Conservation (phyloP, 2,329 filamentous ascomycete genomes). For the Bipolaris zeicola region DNA sequence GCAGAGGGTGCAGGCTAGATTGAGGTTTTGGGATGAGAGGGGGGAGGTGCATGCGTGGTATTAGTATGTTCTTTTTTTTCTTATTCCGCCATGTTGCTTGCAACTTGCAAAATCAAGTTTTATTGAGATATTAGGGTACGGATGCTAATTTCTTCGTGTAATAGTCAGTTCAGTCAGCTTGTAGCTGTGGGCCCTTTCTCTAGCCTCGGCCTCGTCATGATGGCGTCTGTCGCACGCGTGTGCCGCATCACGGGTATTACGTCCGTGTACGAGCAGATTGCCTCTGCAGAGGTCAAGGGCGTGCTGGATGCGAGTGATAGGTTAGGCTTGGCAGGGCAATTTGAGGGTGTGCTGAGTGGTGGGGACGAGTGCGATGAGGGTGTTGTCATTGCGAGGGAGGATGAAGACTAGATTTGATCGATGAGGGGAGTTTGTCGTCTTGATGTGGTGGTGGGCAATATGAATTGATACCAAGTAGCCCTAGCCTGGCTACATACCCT, state of each 20-base stretch:
- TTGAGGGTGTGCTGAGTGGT: constrained; percentile 34
- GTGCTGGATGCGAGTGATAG: constrained; percentile 53
- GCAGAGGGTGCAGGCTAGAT: constrained; percentile 34
- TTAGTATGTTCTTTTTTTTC: constrained; percentile 32
- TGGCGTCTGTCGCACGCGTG: constrained; percentile 50
- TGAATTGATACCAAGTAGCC: not conserved
- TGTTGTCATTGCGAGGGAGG: constrained; percentile 28
- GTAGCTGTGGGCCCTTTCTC: constrained; percentile 54
- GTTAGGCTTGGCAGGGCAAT: constrained; percentile 42
- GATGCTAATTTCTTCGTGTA: constrained; percentile 4
- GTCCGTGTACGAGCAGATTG: constrained; percentile 50
- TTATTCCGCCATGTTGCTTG: not conserved
- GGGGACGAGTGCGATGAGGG: constrained; percentile 42
- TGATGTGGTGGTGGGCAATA: not conserved
- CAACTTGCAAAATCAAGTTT: too few relatives aligned
- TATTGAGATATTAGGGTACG: too few relatives aligned
- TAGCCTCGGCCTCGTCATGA: constrained; percentile 52
- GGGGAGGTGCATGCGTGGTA: constrained; percentile 43
- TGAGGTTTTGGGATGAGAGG: constrained; percentile 50
- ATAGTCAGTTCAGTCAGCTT: constrained; percentile 52
- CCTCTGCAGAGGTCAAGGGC: constrained; percentile 49
- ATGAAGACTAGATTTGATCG: constrained; percentile 11
- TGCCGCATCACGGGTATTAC: constrained; percentile 51
- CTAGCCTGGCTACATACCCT: not conserved
- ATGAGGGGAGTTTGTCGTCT: not conserved